Evolutionary conservation across 2,329 filamentous ascomycete genomes (phyloP), one percentile per base, ranked within the genome.

Genomic region (Colletotrichum nymphaeae): DNA sequence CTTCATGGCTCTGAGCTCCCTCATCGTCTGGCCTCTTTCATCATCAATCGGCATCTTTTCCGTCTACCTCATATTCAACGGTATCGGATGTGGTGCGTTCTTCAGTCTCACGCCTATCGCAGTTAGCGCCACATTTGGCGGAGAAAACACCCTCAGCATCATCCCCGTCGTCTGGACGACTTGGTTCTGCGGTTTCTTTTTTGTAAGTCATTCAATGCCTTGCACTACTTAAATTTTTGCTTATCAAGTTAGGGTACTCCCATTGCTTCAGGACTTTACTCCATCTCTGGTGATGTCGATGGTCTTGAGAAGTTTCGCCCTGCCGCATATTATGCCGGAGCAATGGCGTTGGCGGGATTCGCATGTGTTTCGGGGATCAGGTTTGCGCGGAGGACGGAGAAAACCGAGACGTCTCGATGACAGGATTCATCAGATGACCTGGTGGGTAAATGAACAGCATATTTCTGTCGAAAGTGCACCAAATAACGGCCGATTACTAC

Each of bases 171-270:
- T 79, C 35, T 80, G 78, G 78, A 75, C 75, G 16, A 73, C 76
- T 1, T 80, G 78, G 78, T 76, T 79, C 12, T 79, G 78, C 55
- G 78, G 78, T 0, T 80, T 78, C 64, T 78, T 79, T 32, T 77
- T 80, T 16, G 78, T 79, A 22, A 75, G 78, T 66, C 19, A 16
- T 6, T 2, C 28, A 11, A 22, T 19, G 22, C 19, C 11, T 4
- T 5, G n/a, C 16, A 42, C 46, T n/a, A 9, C 12, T 1, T 14
- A 1, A 22, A n/a, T 24, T 19, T 14, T 22, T 53, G 8, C 46
- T 24, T 16, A 2, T 1, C 7, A 37, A 49, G 19, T 1, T 16
- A 80, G 78, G 78, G 78, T 16, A 78, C 78, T 0, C 78, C 78
- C 0, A 78, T 80, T 24, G 78, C 77, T 5, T 78, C 78, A 0